These are phyloP conservation scores for Gossypium trilobum DNA, from an alignment of 441 rosid species.

Conservation along the genomic window DNA sequence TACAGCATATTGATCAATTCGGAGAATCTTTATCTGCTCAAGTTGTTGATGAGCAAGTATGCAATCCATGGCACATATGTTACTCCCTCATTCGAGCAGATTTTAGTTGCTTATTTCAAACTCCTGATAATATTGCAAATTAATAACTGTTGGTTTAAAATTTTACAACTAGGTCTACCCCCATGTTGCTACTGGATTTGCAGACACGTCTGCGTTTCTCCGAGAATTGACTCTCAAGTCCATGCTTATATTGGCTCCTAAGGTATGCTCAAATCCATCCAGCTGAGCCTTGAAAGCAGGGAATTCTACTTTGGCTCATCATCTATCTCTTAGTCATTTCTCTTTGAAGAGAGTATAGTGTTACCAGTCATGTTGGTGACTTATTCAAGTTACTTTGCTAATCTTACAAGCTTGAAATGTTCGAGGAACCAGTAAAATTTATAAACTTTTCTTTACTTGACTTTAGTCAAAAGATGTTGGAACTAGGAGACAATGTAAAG, in stretches of 20 bases:
- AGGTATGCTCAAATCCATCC: slow-evolving; percentile 37
- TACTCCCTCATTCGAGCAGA: slow-evolving; percentile 11
- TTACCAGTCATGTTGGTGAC: background rate
- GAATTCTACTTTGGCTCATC: background rate
- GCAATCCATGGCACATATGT: slow-evolving; percentile 11
- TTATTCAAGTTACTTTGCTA: background rate
- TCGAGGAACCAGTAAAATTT: background rate
- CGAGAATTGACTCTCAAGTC: slow-evolving; percentile 98
- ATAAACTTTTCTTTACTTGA: background rate
- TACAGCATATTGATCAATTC: slow-evolving; percentile 93
- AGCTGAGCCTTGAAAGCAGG: background rate
- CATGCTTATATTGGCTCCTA: slow-evolving; percentile 93
- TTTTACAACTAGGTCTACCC: slow-evolving; percentile 61
- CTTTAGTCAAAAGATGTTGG: background rate
- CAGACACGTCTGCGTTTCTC: slow-evolving; percentile 86
- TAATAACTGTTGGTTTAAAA: slow-evolving; percentile 11
- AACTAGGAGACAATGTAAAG: background rate
- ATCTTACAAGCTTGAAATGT: background rate
- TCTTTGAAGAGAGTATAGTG: background rate
- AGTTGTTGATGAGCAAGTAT: slow-evolving; percentile 93
- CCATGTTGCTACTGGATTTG: slow-evolving; percentile 86
- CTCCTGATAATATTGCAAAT: slow-evolving; percentile 13
- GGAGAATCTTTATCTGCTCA: slow-evolving; percentile 84
- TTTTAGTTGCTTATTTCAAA: slow-evolving; percentile 10
- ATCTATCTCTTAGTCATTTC: background rate